Conservation (phyloP, 805 yeast species). For the Barnettozyma vustinii region DNA sequence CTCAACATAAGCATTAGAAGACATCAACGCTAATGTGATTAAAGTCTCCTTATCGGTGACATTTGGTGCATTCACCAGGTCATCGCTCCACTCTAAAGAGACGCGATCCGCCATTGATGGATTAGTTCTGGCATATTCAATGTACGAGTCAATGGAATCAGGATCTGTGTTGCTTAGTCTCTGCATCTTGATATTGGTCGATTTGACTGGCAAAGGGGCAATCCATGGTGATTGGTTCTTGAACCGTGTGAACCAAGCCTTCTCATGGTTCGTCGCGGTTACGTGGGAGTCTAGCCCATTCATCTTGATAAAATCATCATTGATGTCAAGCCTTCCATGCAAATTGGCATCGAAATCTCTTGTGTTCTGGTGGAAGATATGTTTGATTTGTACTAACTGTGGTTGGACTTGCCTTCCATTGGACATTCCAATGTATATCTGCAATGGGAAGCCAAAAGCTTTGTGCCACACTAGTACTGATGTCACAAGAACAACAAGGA, state of each 20-base stretch:
- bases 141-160: constrained; percentile 58
- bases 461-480: not conserved
- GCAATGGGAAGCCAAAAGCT: not conserved
- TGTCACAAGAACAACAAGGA: not conserved
- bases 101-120: constrained; percentile 33
- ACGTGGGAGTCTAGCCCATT: constrained; percentile 8
- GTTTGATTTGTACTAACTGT: constrained; percentile 37
- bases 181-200: constrained; percentile 23
- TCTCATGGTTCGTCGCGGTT: constrained; percentile 9
- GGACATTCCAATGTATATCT: not conserved
- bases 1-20: constrained; percentile 86
- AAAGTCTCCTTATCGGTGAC: constrained; percentile 69
- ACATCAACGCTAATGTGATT: constrained; percentile 71
- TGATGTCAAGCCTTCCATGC: constrained; percentile 48
- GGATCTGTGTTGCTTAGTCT: constrained; percentile 48
- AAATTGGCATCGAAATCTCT: constrained; percentile 32
- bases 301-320: constrained; percentile 31
- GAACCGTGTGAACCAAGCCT: constrained; percentile 16
- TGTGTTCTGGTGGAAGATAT: constrained; percentile 58
- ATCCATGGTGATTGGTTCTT: constrained; percentile 36
- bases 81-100: constrained; percentile 59
- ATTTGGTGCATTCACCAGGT: constrained; percentile 61
- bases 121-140: constrained; percentile 43
- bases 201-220: constrained; percentile 27
- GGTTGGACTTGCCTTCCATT: not conserved